These are phyloP conservation scores for Phoma herbarum DNA, from an alignment of 2,329 filamentous ascomycete genomes.

Conservation along the genomic window DNA sequence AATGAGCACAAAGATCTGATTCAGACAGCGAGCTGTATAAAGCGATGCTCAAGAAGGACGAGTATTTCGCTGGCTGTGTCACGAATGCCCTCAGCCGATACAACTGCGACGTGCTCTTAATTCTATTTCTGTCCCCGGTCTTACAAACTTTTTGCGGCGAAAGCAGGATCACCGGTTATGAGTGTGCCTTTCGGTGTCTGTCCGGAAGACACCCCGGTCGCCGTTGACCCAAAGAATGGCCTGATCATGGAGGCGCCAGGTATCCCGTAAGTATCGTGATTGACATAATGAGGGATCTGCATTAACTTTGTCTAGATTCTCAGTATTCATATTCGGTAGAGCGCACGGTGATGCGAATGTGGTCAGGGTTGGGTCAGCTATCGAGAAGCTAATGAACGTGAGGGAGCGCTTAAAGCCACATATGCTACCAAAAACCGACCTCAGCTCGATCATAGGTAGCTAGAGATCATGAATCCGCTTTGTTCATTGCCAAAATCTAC, in stretches of 20 bases:
- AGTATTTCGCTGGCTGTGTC: constrained; percentile 64
- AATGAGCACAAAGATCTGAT: constrained; percentile 52
- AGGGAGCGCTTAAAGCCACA: constrained; percentile 10
- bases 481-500: too few species aligned
- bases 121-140: constrained; percentile 63
- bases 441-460: not conserved
- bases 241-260: constrained; percentile 62
- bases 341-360: constrained; percentile 15
- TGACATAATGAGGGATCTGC: not conserved
- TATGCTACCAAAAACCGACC: constrained; percentile 1
- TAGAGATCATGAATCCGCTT: too few species aligned
- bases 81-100: constrained; percentile 63
- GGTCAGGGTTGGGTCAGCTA: constrained; percentile 15
- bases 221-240: constrained; percentile 52
- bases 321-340: constrained; percentile 19
- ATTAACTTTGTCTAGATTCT: constrained; percentile 13
- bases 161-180: constrained; percentile 63
- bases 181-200: constrained; percentile 67
- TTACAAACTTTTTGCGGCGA: constrained; percentile 42
- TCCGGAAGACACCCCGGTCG: constrained; percentile 56
- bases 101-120: constrained; percentile 65
- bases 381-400: constrained; percentile 11
- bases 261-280: constrained; percentile 49
- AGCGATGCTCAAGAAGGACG: constrained; percentile 59
- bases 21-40: constrained; percentile 60